phyloP scores from a whole-genome alignment of 768 basidiomycete species.

The Strobilomyces confusus region DNA sequence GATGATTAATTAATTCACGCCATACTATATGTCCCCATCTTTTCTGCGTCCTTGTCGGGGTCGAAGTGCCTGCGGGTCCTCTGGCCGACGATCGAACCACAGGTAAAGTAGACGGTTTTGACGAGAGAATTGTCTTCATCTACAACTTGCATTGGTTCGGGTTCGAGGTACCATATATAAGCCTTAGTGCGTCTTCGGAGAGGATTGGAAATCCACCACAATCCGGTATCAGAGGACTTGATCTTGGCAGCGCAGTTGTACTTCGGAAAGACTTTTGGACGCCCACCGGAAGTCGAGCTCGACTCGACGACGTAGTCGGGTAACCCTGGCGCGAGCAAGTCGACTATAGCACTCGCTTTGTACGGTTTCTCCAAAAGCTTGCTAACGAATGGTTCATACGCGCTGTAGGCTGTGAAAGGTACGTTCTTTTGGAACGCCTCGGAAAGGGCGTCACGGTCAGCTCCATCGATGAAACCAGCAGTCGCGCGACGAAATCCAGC shows the following conservation, averaged over 20 bases:
- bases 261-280: not conserved
- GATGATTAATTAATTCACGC: not conserved
- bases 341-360: not conserved
- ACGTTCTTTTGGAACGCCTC: not conserved
- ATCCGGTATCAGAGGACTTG: not conserved
- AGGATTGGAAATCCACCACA: not conserved
- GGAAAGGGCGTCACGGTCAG: not conserved
- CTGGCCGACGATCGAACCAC: not conserved
- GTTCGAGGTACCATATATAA: not conserved
- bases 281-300: not conserved
- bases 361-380: not conserved
- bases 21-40: conserved; percentile 10
- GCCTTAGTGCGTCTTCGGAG: conserved; percentile 5
- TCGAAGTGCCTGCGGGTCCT: not conserved
- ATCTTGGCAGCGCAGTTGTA: not conserved
- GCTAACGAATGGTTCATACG: not conserved
- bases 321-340: conserved; percentile 17
- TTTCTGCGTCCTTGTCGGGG: conserved; percentile 3
- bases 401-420: not conserved
- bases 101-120: not conserved
- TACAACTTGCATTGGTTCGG: not conserved
- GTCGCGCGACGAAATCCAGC: not conserved
- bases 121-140: not conserved
- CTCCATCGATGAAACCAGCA: not conserved
- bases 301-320: conserved; percentile 14